These are phyloP conservation scores for Rhodotorula babjevae DNA, from an alignment of 768 basidiomycete genomes.

Conservation along the genomic window DNA sequence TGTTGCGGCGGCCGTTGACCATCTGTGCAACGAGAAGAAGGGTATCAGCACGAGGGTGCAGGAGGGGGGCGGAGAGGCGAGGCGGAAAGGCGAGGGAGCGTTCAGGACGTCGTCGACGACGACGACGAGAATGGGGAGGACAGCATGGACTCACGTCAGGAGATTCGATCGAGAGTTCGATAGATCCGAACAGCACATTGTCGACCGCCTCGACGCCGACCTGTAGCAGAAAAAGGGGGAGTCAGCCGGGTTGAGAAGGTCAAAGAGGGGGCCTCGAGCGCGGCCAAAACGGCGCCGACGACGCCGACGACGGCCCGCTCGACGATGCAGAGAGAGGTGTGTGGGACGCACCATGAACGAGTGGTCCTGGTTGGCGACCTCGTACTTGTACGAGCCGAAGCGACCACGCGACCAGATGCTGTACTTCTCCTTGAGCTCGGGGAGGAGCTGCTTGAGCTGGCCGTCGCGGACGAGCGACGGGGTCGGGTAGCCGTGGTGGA, in stretches of 20 bases:
- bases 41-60: conserved; percentile 13
- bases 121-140: too few species aligned
- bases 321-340: too few species aligned
- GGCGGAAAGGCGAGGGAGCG: background rate
- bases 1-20: conserved; percentile 45
- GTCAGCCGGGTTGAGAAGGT: background rate
- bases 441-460: conserved; percentile 47
- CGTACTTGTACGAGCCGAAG: conserved; percentile 43
- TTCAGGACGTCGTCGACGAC: too few species aligned
- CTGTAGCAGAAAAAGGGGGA: conserved; percentile 35
- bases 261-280: background rate
- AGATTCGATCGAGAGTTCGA: conserved; percentile 37
- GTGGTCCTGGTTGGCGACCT: conserved; percentile 43
- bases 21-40: conserved; percentile 18
- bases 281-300: background rate
- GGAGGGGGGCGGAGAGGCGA: background rate
- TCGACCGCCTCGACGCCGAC: conserved; percentile 49
- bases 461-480: conserved; percentile 47
- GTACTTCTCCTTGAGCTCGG: conserved; percentile 46
- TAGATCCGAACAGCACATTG: conserved; percentile 38
- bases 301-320: too few species aligned
- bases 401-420: conserved; percentile 47
- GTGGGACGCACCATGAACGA: background rate
- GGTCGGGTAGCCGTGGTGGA: conserved; percentile 47
- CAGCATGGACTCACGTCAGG: conserved; percentile 15